Base-by-base conservation (phyloP, 2,329 filamentous ascomycete genomes). In the Coniochaeta sp. region DNA sequence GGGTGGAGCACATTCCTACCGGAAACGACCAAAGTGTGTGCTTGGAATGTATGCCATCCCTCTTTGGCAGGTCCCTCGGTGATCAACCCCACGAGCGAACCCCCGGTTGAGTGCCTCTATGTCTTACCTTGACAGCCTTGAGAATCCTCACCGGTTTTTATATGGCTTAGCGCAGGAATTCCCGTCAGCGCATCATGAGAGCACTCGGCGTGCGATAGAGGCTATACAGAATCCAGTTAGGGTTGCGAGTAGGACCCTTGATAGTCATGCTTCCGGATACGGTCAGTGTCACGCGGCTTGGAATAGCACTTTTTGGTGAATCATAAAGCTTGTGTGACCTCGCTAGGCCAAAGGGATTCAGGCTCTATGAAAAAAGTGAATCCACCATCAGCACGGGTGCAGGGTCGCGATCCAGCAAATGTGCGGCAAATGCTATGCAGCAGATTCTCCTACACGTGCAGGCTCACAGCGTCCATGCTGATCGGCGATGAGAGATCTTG, bases 361-460 rank as follows among this genome's bases (percentile, higher is more conserved):
- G 24, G 26, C 47, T 52, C 22, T 26, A 3, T n/a, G n/a, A 26
- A 56, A 59, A 58, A 60, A 61, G 63, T 24, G 43, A 22, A 47
- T 12, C n/a, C 22, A 19, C 22, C 43, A 19, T 19, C 38, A 43
- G 38, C 38, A 43, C 34, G 34, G 34, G 8, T 36, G 34, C 11
- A 12, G 14, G 34, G 7, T 14, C 34, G 34, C 34, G 34, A 12
- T 36, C 12, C 34, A 12, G 34, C 34, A 36, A 12, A 9, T 40
- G 38, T 40, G 17, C 17, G 38, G 11, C 38, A 40, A 3, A n/a
- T 40, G 9, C 16, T 40, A 17, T n/a, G 38, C n/a, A 38, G 3
- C 16, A 38, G 34, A 12, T 38, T 6, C 34, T 38, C 34, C 9
- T 38, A 40, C 3, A 9, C 38, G 3, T 9, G 5, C n/a, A 40